These are phyloP conservation scores for Xylaria sp. DNA, from an alignment of 2,329 filamentous ascomycete species.

Conservation along the genomic window DNA sequence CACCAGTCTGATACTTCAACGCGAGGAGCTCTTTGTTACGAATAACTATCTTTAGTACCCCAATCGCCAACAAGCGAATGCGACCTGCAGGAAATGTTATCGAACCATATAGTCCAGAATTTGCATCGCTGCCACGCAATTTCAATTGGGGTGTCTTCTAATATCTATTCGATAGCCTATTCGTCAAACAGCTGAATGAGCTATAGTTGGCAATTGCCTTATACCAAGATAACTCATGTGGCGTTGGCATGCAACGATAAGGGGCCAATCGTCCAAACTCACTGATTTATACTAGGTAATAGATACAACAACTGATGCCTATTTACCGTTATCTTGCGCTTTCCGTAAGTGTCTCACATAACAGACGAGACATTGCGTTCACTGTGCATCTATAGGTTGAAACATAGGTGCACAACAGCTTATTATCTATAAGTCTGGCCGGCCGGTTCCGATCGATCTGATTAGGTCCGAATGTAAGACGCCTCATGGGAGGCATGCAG, in stretches of 20 bases:
- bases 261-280: neutral
- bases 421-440: neutral
- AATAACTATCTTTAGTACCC: neutral
- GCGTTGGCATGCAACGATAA: neutral
- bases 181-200: neutral
- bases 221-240: neutral
- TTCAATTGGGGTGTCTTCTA: neutral
- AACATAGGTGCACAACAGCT: neutral
- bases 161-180: neutral
- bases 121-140: neutral
- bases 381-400: neutral
- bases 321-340: neutral
- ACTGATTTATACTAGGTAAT: neutral
- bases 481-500: neutral
- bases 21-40: neutral
- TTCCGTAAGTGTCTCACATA: neutral
- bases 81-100: neutral
- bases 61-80: neutral
- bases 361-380: neutral
- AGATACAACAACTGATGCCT: neutral
- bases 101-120: neutral
- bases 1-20: neutral
- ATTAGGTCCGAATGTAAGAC: neutral
- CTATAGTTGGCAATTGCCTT: neutral
- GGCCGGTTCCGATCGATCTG: neutral